Base-by-base conservation (phyloP, 1,139 yeast species). In the Saccharomycopsis hybrid region DNA sequence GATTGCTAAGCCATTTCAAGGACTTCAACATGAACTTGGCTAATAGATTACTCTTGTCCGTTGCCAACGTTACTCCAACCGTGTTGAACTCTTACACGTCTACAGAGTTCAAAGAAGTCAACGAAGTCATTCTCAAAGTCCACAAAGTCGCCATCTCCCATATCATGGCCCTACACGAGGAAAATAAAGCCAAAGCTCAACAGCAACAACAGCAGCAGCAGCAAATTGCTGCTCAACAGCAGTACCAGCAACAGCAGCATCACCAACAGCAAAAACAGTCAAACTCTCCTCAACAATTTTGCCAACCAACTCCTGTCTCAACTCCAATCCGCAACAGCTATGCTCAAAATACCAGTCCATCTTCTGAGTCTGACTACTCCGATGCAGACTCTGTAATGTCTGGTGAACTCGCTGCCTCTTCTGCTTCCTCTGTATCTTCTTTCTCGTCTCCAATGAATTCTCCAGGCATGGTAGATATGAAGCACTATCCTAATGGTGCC, bases 111-210 rank as follows among this genome's bases (percentile, higher is more conserved):
- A 42, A 37, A 29, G 52, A 50, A 43, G 41, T 51, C 36, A 51
- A 51, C 31, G 55, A 53, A 8, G 40, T 46, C 33, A 47, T 53
- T 13, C 9, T 44, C 4, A 47, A 48, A 46, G 54, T 53, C 11
- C 49, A 53, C 41, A 50, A 53, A 41, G 55, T 51, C 8, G 51
- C 54, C 30, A 53, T 53, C 24, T 51, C 54, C n/a, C 55, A 53
- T 38, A 51, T 53, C 24, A 48, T 53, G 55, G 55, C 55, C 2
- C 45, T 53, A 13, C 54, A 53, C 30, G 55, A 53, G 29, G 55
- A 53, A 36, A 43, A 40, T 29, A 47, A 45, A 31, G 25, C 37
- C n/a, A 47, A 44, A 38, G 32, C 29, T 8, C 47, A 13, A 11
- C 47, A 36, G 7, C 41, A 18, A 18, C 41, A 36, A 25, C 47